A percentile compares a stretch with the other conserved stretches of the same genome.
Conservation (phyloP, 2,329 filamentous ascomycete genomes). For the Davidsoniella neocaledoniae region DNA sequence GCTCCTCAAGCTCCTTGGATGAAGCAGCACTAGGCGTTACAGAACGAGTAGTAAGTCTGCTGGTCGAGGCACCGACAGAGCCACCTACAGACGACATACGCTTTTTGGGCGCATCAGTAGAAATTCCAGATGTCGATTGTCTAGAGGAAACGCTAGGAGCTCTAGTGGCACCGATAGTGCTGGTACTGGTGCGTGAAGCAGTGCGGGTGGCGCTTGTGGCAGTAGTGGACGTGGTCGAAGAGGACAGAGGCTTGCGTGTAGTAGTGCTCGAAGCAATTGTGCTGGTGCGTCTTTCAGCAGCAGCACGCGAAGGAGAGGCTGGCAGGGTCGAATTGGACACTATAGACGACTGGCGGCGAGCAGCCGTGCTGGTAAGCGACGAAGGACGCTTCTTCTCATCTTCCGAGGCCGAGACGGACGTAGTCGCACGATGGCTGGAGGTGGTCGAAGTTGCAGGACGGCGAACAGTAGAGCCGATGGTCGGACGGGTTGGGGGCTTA, state of each 20-base stretch:
- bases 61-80: slow-evolving; percentile 22
- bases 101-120: slow-evolving; percentile 35
- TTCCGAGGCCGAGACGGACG: slow-evolving; percentile 32
- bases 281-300: slow-evolving; percentile 16
- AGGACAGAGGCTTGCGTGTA: slow-evolving; percentile 10
- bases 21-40: slow-evolving; percentile 22
- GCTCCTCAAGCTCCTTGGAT: slow-evolving; percentile 40
- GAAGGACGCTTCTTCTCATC: slow-evolving; percentile 28
- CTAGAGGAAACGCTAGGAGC: slow-evolving; percentile 20
- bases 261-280: slow-evolving; percentile 24
- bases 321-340: slow-evolving; percentile 17
- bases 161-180: slow-evolving; percentile 16
- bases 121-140: slow-evolving; percentile 18
- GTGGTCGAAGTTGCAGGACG: slow-evolving; percentile 22
- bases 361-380: slow-evolving; percentile 17
- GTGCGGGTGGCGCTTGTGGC: slow-evolving; percentile 1
- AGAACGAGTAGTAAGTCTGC: slow-evolving; percentile 19
- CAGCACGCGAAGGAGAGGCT: slow-evolving; percentile 20
- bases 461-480: slow-evolving; percentile 21
- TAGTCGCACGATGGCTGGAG: slow-evolving; percentile 29
- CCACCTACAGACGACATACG: slow-evolving; percentile 35
- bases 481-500: slow-evolving; percentile 33
- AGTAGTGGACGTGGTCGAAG: slow-evolving; percentile 2
- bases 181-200: slow-evolving; percentile 2
- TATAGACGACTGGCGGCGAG: slow-evolving; percentile 21